phyloP scores from a whole-genome alignment of 768 basidiomycete species.

The Agaricus blazei region DNA sequence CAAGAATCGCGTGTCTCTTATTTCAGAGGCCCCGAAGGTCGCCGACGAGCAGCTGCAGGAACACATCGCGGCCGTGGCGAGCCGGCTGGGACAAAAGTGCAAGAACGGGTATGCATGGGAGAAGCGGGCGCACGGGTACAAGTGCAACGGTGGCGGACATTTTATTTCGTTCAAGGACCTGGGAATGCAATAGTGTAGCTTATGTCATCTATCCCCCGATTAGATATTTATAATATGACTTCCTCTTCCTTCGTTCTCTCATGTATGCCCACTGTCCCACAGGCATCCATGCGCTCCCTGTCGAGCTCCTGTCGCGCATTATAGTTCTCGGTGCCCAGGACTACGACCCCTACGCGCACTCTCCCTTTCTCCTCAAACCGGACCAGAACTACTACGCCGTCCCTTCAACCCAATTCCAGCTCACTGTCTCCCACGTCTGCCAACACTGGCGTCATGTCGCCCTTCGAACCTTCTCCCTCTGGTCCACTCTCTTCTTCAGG shows the following conservation, averaged over 20 bases:
- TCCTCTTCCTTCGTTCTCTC: neutral
- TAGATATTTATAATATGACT: conserved; percentile 3
- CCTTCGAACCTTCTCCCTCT: conserved; percentile 42
- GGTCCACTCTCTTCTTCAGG: conserved; percentile 54
- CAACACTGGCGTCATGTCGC: conserved; percentile 53
- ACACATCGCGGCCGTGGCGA: conserved; percentile 1
- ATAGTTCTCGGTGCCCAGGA: conserved; percentile 48
- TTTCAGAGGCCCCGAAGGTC: conserved; percentile 3
- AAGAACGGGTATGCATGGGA: conserved; percentile 10
- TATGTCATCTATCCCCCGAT: conserved; percentile 1
- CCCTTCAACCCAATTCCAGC: conserved; percentile 45
- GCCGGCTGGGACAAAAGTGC: conserved; percentile 6
- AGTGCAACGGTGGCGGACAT: conserved; percentile 7
- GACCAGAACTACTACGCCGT: conserved; percentile 34
- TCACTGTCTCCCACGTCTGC: conserved; percentile 55
- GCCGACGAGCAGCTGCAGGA: conserved; percentile 7
- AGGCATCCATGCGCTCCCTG: conserved; percentile 43
- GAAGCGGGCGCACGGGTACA: conserved; percentile 9
- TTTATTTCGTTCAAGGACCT: conserved; percentile 10
- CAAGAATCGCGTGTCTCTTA: neutral
- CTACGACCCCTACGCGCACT: conserved; percentile 37
- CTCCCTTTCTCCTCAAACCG: conserved; percentile 48
- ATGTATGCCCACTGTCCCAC: conserved; percentile 19
- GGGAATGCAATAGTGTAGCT: conserved; percentile 5
- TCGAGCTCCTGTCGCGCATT: conserved; percentile 54